phyloP scores from a whole-genome alignment of 768 basidiomycete genomes.

The Gyrodon lividus region DNA sequence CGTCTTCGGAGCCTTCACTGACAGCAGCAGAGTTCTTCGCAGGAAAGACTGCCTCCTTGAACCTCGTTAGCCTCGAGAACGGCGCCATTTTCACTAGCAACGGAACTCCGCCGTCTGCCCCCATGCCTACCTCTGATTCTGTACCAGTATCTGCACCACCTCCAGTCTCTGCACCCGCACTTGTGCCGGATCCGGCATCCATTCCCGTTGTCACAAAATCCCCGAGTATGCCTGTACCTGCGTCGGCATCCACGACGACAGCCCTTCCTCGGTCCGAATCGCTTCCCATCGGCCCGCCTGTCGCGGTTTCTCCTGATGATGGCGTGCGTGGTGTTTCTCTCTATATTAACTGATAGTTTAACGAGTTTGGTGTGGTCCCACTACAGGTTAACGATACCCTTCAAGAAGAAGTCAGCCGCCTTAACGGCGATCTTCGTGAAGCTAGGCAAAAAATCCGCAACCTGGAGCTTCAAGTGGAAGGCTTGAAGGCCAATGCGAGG shows the following conservation, averaged over 20 bases:
- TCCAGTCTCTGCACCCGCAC: conserved; percentile 23
- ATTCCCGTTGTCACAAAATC: conserved; percentile 34
- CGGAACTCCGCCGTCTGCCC: conserved; percentile 17
- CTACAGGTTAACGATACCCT: conserved; percentile 28
- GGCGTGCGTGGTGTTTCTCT: conserved; percentile 30
- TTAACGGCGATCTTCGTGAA: conserved; percentile 70
- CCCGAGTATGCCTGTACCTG: conserved; percentile 26
- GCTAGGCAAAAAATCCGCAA: conserved; percentile 80
- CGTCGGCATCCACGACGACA: conserved; percentile 6
- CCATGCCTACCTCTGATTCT: conserved; percentile 24
- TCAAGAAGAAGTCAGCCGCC: conserved; percentile 57
- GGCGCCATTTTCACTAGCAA: conserved; percentile 45
- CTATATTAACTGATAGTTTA: background rate
- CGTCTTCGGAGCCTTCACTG: conserved; percentile 76
- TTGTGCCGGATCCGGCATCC: conserved; percentile 37
- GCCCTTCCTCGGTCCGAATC: conserved; percentile 16
- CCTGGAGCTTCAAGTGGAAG: conserved; percentile 80
- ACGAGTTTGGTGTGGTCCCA: background rate
- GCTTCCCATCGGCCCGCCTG: conserved; percentile 2
- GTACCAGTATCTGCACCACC: conserved; percentile 31
- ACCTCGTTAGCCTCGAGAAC: conserved; percentile 77
- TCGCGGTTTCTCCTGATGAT: conserved; percentile 8
- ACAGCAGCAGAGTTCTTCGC: conserved; percentile 83
- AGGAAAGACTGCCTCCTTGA: conserved; percentile 76
- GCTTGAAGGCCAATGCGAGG: conserved; percentile 68